phyloP scores from a whole-genome alignment of 306 rosid species.

The Chamaecrista fasciculata region DNA sequence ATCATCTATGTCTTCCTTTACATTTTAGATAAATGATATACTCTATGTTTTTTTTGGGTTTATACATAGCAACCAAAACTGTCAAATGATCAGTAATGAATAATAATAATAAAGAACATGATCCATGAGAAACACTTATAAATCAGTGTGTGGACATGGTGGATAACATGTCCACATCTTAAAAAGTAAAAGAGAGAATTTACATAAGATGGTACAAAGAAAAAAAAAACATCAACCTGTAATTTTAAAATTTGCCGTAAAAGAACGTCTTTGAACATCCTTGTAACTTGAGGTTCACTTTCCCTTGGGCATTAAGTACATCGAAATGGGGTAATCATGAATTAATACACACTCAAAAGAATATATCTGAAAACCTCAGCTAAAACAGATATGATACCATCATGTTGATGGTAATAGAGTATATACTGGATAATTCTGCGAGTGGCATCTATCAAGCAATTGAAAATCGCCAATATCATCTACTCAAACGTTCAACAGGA shows the following conservation, averaged over 20 bases:
- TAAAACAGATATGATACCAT: constrained; percentile 3
- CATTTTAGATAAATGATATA: constrained; percentile 28
- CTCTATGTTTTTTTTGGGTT: constrained; percentile 15
- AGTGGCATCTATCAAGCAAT: neutral
- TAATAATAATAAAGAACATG: constrained; percentile 11
- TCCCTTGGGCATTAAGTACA: neutral
- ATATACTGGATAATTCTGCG: neutral
- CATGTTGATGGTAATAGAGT: neutral
- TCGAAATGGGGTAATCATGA: neutral
- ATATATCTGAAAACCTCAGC: neutral
- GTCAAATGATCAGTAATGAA: constrained; percentile 16
- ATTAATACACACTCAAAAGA: constrained; percentile 12
- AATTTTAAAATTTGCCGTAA: constrained; percentile 3
- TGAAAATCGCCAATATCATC: neutral
- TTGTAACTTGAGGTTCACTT: neutral
- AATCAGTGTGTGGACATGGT: constrained; percentile 13
- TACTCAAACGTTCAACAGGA: constrained; percentile 17
- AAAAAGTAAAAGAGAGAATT: neutral
- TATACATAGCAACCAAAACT: constrained; percentile 15
- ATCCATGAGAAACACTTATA: neutral
- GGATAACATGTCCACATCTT: constrained; percentile 16
- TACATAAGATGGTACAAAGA: neutral
- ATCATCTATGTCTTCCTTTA: constrained; percentile 29
- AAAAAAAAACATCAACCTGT: no score
- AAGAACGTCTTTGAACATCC: neutral